phyloP scores from a whole-genome alignment of 176 grass and related monocot species.

The Eragrostis nindensis region DNA sequence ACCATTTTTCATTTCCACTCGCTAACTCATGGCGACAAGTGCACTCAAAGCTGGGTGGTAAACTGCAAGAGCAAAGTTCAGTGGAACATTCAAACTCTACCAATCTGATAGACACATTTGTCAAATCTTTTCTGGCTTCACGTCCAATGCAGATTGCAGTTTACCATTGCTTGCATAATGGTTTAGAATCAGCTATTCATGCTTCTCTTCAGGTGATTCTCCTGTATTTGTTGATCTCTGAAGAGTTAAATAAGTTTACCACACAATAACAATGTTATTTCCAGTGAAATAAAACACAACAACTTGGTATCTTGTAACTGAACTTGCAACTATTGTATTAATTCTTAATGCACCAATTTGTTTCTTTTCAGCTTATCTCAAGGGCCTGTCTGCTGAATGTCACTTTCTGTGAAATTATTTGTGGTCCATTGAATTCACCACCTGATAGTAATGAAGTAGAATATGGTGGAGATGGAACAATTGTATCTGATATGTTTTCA shows the following conservation, averaged over 20 bases:
- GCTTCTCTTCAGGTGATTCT: slow-evolving; percentile 84
- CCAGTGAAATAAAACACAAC: neutral
- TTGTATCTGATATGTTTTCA: slow-evolving; percentile 78
- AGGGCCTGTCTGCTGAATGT: slow-evolving; percentile 69
- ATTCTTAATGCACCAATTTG: slow-evolving; percentile 39
- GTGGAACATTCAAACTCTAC: slow-evolving; percentile 55
- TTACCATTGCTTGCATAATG: slow-evolving; percentile 92
- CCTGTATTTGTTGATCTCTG: slow-evolving; percentile 20
- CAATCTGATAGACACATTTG: slow-evolving; percentile 68
- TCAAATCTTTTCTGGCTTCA: slow-evolving; percentile 70
- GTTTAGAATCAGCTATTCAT: slow-evolving; percentile 85
- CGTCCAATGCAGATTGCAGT: slow-evolving; percentile 80
- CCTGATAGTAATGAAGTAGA: slow-evolving; percentile 55
- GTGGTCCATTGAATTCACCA: slow-evolving; percentile 57
- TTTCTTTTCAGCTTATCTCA: slow-evolving; percentile 84
- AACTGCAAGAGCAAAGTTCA: slow-evolving; percentile 47
- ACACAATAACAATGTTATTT: neutral
- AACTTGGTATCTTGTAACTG: neutral
- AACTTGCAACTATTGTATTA: slow-evolving; percentile 4
- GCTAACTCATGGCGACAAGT: slow-evolving; percentile 58
- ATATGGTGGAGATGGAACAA: slow-evolving; percentile 79
- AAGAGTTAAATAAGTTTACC: neutral
- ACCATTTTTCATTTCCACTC: slow-evolving; percentile 78
- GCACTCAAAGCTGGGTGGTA: slow-evolving; percentile 41
- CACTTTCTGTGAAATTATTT: slow-evolving; percentile 64